phyloP scores from a whole-genome alignment of 2,329 filamentous ascomycete genomes.

The Zymoseptoria ardabiliae region DNA sequence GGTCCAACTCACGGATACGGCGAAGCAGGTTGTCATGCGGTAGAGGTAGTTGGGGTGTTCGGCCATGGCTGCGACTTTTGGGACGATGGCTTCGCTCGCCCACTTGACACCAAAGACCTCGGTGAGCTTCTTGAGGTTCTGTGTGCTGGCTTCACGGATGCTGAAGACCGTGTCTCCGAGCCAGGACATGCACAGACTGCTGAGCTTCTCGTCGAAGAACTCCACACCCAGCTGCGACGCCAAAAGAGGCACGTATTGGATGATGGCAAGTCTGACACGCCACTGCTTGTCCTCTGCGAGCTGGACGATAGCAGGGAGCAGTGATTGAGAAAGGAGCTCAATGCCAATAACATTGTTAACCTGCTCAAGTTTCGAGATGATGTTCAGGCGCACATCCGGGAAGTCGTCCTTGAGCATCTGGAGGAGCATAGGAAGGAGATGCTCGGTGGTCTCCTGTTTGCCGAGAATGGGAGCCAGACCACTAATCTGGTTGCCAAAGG shows the following conservation, averaged over 20 bases:
- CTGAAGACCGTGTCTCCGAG: conserved; percentile 97
- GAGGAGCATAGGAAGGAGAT: conserved; percentile 96
- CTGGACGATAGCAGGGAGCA: conserved; percentile 94
- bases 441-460: conserved; percentile 97
- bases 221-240: conserved; percentile 92
- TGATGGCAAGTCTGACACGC: conserved; percentile 94
- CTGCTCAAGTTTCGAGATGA: conserved; percentile 98
- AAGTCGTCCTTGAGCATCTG: conserved; percentile 99
- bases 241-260: conserved; percentile 96
- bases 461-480: conserved; percentile 93
- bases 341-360: conserved; percentile 99
- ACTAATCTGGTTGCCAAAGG: conserved; percentile 92
- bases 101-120: conserved; percentile 98
- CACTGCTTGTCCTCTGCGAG: conserved; percentile 98
- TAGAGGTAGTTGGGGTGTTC: conserved; percentile 98
- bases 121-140: conserved; percentile 95
- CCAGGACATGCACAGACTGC: conserved; percentile 95
- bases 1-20: conserved; percentile 71
- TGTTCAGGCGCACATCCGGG: conserved; percentile 94
- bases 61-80: conserved; percentile 97
- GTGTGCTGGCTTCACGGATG: conserved; percentile 92
- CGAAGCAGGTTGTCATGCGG: conserved; percentile 99
- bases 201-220: conserved; percentile 98
- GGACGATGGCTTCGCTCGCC: conserved; percentile 94
- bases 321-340: conserved; percentile 88